Conservation (phyloP, 768 basidiomycete genomes). For the Agaricus sinodeliciosus region DNA sequence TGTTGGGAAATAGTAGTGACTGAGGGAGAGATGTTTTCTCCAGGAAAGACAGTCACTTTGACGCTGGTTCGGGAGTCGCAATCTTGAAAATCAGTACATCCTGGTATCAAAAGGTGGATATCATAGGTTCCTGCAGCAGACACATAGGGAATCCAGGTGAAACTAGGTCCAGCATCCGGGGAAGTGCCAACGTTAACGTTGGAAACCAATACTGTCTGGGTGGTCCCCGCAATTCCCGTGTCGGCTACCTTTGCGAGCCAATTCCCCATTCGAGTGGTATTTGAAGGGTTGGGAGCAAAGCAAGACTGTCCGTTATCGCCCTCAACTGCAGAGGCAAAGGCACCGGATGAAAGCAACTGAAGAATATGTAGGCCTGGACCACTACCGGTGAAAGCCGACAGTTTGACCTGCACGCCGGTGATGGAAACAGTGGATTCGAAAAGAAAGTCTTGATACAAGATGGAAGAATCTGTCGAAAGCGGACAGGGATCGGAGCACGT, state of each 20-base stretch:
- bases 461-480: conserved; percentile 63
- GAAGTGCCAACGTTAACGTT: conserved; percentile 58
- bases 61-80: conserved; percentile 79
- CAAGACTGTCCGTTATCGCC: conserved; percentile 62
- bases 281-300: conserved; percentile 71
- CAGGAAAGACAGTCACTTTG: conserved; percentile 76
- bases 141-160: conserved; percentile 92
- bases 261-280: conserved; percentile 54
- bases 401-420: conserved; percentile 84
- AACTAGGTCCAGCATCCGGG: conserved; percentile 56
- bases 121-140: conserved; percentile 83
- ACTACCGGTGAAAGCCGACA: conserved; percentile 68
- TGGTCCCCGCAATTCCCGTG: conserved; percentile 77
- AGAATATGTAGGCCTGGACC: conserved; percentile 83
- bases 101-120: conserved; percentile 80
- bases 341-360: conserved; percentile 90
- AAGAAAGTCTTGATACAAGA: conserved; percentile 92
- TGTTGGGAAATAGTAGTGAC: conserved; percentile 72
- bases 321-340: conserved; percentile 72
- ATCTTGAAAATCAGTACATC: conserved; percentile 75
- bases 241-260: conserved; percentile 63
- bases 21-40: conserved; percentile 53
- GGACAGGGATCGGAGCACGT: conserved; percentile 81
- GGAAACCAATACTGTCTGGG: conserved; percentile 67
- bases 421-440: conserved; percentile 59